Evolutionary conservation across 495 filamentous ascomycete species (phyloP).

Genomic region (Hypoxylon crocopeplum): DNA sequence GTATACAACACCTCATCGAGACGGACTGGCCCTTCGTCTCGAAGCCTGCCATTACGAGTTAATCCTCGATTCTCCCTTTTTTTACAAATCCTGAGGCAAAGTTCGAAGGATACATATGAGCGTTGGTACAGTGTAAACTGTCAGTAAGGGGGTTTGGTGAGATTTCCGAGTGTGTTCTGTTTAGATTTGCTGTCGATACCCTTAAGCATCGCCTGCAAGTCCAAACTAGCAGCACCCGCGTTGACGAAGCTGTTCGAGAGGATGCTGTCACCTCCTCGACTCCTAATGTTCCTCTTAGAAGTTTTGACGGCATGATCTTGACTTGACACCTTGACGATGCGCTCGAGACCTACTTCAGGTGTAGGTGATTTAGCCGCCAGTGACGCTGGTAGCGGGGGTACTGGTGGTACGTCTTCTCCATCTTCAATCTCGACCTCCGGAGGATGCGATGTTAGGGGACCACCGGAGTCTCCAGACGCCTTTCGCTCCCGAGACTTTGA

Average conservation of each 20-base stretch:
- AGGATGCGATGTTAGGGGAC: constrained; percentile 58
- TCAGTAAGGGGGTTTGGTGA: constrained; percentile 55
- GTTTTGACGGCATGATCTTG: constrained; percentile 45
- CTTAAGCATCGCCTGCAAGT: constrained; percentile 53
- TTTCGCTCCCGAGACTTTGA: constrained; percentile 48
- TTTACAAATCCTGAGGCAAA: not conserved
- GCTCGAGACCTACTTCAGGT: constrained; percentile 23
- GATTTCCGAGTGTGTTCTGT: constrained; percentile 48
- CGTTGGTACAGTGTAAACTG: constrained; percentile 15
- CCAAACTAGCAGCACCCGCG: constrained; percentile 45
- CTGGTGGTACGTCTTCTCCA: constrained; percentile 47
- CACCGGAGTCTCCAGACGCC: constrained; percentile 42
- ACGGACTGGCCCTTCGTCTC: constrained; percentile 3
- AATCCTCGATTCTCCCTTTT: not conserved
- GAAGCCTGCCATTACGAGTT: constrained; percentile 14
- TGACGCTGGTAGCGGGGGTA: constrained; percentile 48
- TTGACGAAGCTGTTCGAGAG: constrained; percentile 44
- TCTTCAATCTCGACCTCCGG: constrained; percentile 35
- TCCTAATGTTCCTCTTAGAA: constrained; percentile 47
- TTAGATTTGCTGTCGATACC: constrained; percentile 55
- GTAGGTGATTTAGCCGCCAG: constrained; percentile 30
- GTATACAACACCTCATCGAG: constrained; percentile 15
- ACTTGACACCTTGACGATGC: constrained; percentile 21
- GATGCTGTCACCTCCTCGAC: constrained; percentile 46
- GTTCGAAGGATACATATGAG: constrained; percentile 24